Evolutionary conservation across 1,284 basidiomycete genomes (phyloP).

Genomic region (Ceratobasidium sp.): DNA sequence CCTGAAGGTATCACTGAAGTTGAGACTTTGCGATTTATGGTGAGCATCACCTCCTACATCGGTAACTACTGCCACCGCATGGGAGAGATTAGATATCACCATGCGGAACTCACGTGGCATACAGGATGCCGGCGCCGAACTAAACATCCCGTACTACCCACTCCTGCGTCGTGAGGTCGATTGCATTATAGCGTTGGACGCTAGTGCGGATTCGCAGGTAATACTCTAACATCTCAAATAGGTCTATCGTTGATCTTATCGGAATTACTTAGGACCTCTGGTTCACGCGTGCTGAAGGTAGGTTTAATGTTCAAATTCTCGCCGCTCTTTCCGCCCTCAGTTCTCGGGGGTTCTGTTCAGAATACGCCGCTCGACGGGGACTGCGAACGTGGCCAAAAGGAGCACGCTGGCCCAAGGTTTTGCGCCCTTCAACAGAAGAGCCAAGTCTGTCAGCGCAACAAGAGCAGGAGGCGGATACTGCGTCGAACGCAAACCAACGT

Average conservation of each 20-base stretch:
- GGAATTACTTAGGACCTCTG: constrained; percentile 55
- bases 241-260: neutral
- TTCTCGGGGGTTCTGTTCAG: constrained; percentile 47
- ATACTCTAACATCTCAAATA: neutral
- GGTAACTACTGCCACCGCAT: constrained; percentile 18
- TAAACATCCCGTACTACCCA: constrained; percentile 59
- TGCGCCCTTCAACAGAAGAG: constrained; percentile 22
- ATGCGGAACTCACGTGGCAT: constrained; percentile 23
- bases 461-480: neutral
- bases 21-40: constrained; percentile 58
- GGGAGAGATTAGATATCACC: constrained; percentile 7
- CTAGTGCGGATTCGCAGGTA: constrained; percentile 59
- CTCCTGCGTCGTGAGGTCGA: constrained; percentile 57
- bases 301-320: constrained; percentile 5
- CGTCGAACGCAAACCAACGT: constrained; percentile 40
- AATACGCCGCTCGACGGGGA: constrained; percentile 56
- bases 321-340: neutral
- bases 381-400: constrained; percentile 57
- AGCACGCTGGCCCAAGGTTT: constrained; percentile 53
- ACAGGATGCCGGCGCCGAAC: constrained; percentile 58
- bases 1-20: constrained; percentile 55
- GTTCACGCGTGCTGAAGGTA: constrained; percentile 59
- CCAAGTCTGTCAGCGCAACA: constrained; percentile 47
- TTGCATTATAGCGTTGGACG: constrained; percentile 59
- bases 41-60: constrained; percentile 45